Percentiles rank a stretch among this genome's conserved stretches.
These are phyloP conservation scores for Oldenlandia corymbosa DNA, from an alignment of 257 asterid genomes.

Conservation along the genomic window DNA sequence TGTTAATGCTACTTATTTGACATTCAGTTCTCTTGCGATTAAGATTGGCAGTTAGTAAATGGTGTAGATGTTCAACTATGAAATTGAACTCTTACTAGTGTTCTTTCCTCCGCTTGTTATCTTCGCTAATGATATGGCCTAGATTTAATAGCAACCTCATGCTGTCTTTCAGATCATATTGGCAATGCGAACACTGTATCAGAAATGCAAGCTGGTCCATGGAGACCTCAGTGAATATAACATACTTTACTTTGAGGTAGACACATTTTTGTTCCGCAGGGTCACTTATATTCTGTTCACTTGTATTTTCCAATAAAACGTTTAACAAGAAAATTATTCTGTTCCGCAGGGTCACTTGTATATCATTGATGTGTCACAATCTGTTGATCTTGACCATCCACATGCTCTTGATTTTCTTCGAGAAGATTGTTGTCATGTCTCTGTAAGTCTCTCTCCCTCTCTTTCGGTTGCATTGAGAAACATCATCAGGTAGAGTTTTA, in stretches of 20 bases:
- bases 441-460: slow-evolving; percentile 38
- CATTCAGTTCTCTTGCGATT: no score
- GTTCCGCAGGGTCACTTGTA: slow-evolving; percentile 74
- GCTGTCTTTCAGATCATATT: slow-evolving; percentile 50
- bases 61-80: not conserved
- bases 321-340: no score
- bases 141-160: not conserved
- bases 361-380: slow-evolving; percentile 89
- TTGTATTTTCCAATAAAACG: no score
- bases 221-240: slow-evolving; percentile 97
- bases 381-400: slow-evolving; percentile 99
- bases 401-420: slow-evolving; percentile 85
- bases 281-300: no score
- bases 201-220: slow-evolving; percentile 93
- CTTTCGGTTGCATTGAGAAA: not conserved
- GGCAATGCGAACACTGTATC: slow-evolving; percentile 76
- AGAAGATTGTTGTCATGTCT: slow-evolving; percentile 83
- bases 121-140: not conserved
- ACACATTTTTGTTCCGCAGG: slow-evolving; percentile 6
- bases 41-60: not conserved
- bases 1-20: not conserved
- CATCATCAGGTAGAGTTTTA: not conserved
- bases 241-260: slow-evolving; percentile 79
- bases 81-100: not conserved
- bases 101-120: not conserved